Conservation (phyloP, 331 rosid species). For the Malus hybrid region DNA sequence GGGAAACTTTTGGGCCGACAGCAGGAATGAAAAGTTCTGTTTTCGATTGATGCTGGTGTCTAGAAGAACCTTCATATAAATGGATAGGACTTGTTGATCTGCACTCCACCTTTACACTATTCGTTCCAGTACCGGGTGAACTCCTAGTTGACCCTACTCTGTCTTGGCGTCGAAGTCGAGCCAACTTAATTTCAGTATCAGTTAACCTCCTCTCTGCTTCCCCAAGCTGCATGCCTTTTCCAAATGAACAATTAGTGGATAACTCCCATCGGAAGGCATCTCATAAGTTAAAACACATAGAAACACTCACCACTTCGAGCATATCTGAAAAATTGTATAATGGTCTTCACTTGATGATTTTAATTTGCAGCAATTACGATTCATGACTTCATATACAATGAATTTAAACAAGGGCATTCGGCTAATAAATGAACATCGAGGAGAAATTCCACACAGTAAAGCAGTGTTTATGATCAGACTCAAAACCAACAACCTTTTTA, state of each 20-base stretch:
- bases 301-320: background rate
- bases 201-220: constrained; percentile 66
- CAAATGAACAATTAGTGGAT: constrained; percentile 22
- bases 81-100: constrained; percentile 52
- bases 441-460: background rate
- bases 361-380: background rate
- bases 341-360: background rate
- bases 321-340: background rate
- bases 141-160: constrained; percentile 22
- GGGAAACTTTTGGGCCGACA: constrained; percentile 49
- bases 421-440: background rate
- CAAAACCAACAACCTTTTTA: background rate
- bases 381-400: background rate
- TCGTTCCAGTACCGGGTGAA: constrained; percentile 18
- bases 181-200: constrained; percentile 66
- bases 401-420: background rate
- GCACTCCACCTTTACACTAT: constrained; percentile 51
- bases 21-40: constrained; percentile 72
- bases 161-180: constrained; percentile 53
- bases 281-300: background rate
- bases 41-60: constrained; percentile 40
- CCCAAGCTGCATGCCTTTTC: constrained; percentile 47
- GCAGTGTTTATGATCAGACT: background rate
- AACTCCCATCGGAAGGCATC: background rate
- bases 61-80: constrained; percentile 32